Evolutionary conservation across 495 filamentous ascomycete species (phyloP).

Genomic region (Aspergillus bridgeri): DNA sequence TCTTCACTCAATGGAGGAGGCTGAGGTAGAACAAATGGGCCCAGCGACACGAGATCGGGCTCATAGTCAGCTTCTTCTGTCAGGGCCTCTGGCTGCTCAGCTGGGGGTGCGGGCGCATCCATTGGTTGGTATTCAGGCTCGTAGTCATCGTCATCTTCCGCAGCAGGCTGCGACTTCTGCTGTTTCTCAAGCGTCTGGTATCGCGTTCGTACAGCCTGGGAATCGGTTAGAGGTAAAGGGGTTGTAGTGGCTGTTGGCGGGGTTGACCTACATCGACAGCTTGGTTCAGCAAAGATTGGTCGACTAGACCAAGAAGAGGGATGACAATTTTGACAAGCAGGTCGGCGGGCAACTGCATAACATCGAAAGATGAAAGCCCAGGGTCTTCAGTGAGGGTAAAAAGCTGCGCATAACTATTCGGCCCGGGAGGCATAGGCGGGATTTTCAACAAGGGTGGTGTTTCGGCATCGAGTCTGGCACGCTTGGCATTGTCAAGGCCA

Average conservation of each 20-base stretch:
- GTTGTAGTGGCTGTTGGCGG: neutral
- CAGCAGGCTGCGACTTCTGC: constrained; percentile 40
- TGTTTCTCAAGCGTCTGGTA: constrained; percentile 43
- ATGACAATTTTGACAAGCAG: constrained; percentile 74
- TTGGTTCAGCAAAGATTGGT: constrained; percentile 59
- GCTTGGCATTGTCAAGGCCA: constrained; percentile 65
- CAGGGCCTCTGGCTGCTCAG: constrained; percentile 68
- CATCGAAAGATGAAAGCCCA: constrained; percentile 75
- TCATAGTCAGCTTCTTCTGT: constrained; percentile 49
- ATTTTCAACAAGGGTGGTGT: constrained; percentile 51
- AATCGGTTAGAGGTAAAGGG: constrained; percentile 23
- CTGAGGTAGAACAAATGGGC: constrained; percentile 73
- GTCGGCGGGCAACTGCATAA: constrained; percentile 67
- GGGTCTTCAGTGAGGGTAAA: constrained; percentile 78
- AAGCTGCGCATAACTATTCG: constrained; percentile 70
- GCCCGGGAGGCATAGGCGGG: constrained; percentile 67
- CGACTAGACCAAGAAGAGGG: constrained; percentile 61
- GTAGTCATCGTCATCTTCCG: constrained; percentile 84
- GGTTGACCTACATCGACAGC: constrained; percentile 57
- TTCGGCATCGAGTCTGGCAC: constrained; percentile 61
- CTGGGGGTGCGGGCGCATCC: constrained; percentile 68
- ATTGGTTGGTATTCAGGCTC: constrained; percentile 76
- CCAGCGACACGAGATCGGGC: constrained; percentile 55
- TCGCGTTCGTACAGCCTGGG: constrained; percentile 45
- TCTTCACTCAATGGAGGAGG: constrained; percentile 67